phyloP scores from a whole-genome alignment of 345 rosid genomes.

The Eucalyptus grandis region DNA sequence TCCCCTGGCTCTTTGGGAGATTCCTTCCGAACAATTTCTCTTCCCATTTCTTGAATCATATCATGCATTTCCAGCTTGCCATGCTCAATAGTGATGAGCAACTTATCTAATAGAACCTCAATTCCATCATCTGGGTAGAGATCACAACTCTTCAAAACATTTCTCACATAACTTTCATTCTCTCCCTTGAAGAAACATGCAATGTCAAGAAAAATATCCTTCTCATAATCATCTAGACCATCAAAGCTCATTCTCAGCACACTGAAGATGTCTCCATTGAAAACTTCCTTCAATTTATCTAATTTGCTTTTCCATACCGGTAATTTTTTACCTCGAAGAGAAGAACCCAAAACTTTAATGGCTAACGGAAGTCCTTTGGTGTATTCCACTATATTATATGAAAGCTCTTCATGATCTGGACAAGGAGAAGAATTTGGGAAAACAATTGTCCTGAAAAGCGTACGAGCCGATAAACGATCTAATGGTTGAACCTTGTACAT shows the following conservation, averaged over 20 bases:
- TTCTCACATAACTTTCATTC: not conserved
- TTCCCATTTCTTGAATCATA: conserved; percentile 16
- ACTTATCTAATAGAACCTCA: not conserved
- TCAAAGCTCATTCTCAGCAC: not conserved
- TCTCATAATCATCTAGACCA: not conserved
- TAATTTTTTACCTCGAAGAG: not conserved
- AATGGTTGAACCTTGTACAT: not conserved
- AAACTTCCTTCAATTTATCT: not conserved
- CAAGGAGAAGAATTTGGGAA: not conserved
- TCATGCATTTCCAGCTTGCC: conserved; percentile 6
- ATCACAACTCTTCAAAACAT: not conserved
- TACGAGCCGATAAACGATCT: not conserved
- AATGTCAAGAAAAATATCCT: conserved; percentile 4
- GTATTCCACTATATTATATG: not conserved
- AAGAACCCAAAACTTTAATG: not conserved
- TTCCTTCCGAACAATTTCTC: conserved; percentile 1
- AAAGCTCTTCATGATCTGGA: not conserved
- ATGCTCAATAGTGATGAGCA: not conserved
- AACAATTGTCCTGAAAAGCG: not conserved
- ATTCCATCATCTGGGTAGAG: not conserved
- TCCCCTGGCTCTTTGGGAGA: conserved; percentile 3
- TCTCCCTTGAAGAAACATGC: conserved; percentile 8
- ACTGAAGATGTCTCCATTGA: not conserved
- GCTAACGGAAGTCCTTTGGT: conserved; percentile 3
- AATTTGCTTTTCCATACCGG: not conserved